Base-by-base conservation (phyloP, 2,329 filamentous ascomycete species). In the Aureobasidium sp. region DNA sequence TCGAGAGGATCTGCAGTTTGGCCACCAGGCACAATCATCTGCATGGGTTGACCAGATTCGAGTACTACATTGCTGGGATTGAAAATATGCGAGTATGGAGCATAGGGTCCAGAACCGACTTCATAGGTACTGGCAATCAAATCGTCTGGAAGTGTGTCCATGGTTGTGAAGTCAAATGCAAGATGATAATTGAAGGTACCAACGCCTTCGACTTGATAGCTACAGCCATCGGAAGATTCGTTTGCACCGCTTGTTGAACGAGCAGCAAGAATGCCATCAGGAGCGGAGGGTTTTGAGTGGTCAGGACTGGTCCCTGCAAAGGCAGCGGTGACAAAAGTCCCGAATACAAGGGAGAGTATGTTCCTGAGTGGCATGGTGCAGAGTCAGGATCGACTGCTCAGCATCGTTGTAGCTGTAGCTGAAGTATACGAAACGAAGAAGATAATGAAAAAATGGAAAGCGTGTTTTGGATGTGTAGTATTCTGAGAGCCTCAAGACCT, bases 51-150 rank as follows among this genome's bases (percentile, higher is more conserved):
- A n/a, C 63, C 63, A 48, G 43, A 44, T 10, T 27, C 7, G 12
- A 61, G 59, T 15, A 66, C 29, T 15, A 66, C 57, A 27, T 66
- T 66, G 7, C 46, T 43, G n/a, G 61, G 36, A 13, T 61, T 47
- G 57, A 66, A 66, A 6, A 37, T 48, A 17, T 61, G 63, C 4
- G 63, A 48, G 26, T 64, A 63, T 13, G 64, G 64, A 5, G 64
- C 55, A 29, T 48, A 52, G 2, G 52, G 50, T 20, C 64, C 63
- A 6, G 56, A 34, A 17, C 53, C 56, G 12, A 66, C 60, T 41
- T 57, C 41, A 39, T 64, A 51, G 10, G 63, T 63, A n/a, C 59
- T 63, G n/a, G 52, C 43, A 15, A 55, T 37, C 4, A 66, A 32
- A 8, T 43, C 27, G 7, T 46, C 47, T 12, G 62, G 62, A n/a